Percentiles rank a stretch among this genome's conserved stretches.
These are phyloP conservation scores for Aspergillus pseudoviridinutans DNA, from an alignment of 2,329 filamentous ascomycete genomes.

Conservation along the genomic window DNA sequence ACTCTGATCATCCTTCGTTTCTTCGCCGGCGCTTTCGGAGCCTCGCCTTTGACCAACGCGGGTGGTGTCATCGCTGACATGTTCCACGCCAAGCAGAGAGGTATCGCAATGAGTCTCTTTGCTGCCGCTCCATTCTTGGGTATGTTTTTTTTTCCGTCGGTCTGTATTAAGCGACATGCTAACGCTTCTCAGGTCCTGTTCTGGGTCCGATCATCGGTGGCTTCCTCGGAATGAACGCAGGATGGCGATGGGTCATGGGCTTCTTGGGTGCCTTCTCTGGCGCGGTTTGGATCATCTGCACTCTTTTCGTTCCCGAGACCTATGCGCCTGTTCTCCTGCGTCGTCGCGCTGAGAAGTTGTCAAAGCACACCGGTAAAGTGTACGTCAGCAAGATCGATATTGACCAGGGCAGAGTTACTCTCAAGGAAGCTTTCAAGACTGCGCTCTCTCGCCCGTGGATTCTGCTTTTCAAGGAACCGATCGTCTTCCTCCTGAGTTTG, in stretches of 20 bases:
- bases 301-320: slow-evolving; percentile 32
- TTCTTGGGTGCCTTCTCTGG: slow-evolving; percentile 62
- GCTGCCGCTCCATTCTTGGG: slow-evolving; percentile 63
- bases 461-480: slow-evolving; percentile 47
- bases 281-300: slow-evolving; percentile 47
- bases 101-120: slow-evolving; percentile 60
- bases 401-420: slow-evolving; percentile 41
- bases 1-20: slow-evolving; percentile 65
- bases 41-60: slow-evolving; percentile 59
- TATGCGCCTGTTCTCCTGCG: slow-evolving; percentile 52
- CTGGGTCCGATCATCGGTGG: slow-evolving; percentile 64
- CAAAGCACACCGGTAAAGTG: slow-evolving; percentile 49
- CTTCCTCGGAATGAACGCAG: slow-evolving; percentile 60
- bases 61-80: slow-evolving; percentile 62
- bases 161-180: background rate
- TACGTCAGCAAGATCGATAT: slow-evolving; percentile 40
- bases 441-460: slow-evolving; percentile 49
- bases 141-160: slow-evolving; percentile 3
- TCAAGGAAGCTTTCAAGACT: slow-evolving; percentile 41
- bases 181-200: slow-evolving; percentile 44
- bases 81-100: slow-evolving; percentile 52
- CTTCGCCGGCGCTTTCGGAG: slow-evolving; percentile 60
- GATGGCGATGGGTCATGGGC: slow-evolving; percentile 68
- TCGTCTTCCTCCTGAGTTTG: slow-evolving; percentile 26
- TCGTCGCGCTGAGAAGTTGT: slow-evolving; percentile 46